Base-by-base conservation (phyloP, 306 rosid species). In the Coriaria nepalensis region DNA sequence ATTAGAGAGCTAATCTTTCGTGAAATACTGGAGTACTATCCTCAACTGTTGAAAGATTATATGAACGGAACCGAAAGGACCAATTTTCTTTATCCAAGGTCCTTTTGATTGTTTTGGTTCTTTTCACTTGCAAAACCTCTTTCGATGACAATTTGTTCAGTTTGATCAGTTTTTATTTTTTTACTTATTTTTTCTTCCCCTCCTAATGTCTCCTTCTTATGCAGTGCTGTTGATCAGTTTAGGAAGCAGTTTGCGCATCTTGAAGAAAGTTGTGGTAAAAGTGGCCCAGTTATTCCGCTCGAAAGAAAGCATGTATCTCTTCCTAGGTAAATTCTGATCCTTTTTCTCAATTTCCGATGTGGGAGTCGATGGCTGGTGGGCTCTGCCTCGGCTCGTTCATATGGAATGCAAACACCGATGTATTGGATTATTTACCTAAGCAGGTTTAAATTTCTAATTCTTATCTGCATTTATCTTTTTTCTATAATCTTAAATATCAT, bases 71-170 rank as follows among this genome's bases (percentile, higher is more conserved):
- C 78, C 4, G 93, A 81, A 68, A 76, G 86, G 67, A 76, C 83
- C 37, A 88, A 66, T 77, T 83, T 88, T 69, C 90, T 88, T 41
- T 81, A 81, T 60, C 95, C 95, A 74, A 88, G 97, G 97, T n/a
- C n/a, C n/a, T 87, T 61, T n/a, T 42, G 13, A 8, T 20, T 45
- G 0, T 20, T 13, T 11, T 43, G 56, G 37, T 9, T 20, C 36
- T 43, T 33, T 7, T 56, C 9, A n/a, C 4, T 15, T 2, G 36
- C 4, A 15, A 45, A 36, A 37, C 3, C 35, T 6, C 2, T 40
- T 6, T 53, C 8, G 48, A 11, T 43, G 47, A 5, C 11, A 5
- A 43, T 10, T 43, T 44, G n/a, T 3, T 11, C 4, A 44, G 4
- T 4, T 13, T 44, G 48, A 13, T 2, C 4, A 44, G 11, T 9